A percentile compares a stretch with the other conserved stretches of the same genome.
phyloP scores from a whole-genome alignment of 1,139 yeast genomes.

The Kodamaea fungicola region DNA sequence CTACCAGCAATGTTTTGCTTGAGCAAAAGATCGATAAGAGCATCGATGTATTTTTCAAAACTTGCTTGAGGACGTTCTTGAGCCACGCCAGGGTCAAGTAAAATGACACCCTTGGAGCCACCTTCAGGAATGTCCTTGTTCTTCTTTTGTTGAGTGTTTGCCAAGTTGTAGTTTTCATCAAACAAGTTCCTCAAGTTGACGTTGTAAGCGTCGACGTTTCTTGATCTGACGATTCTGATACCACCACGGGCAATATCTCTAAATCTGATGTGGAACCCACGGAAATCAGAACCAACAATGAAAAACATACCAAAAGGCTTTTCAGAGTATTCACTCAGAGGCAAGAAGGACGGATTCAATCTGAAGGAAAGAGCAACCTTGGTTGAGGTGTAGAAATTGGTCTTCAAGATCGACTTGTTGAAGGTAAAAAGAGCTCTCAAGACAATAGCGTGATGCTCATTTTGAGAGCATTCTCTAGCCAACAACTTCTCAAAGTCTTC shows the following conservation, averaged over 20 bases:
- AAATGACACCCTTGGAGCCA: slow-evolving; percentile 95
- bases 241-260: slow-evolving; percentile 99
- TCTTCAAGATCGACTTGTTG: slow-evolving; percentile 84
- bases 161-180: slow-evolving; percentile 95
- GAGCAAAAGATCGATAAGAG: slow-evolving; percentile 82
- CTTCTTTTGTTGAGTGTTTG: slow-evolving; percentile 93
- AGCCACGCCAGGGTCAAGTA: slow-evolving; percentile 76
- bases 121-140: slow-evolving; percentile 99
- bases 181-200: slow-evolving; percentile 84
- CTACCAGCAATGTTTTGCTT: slow-evolving; percentile 71
- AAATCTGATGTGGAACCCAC: slow-evolving; percentile 96
- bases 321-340: slow-evolving; percentile 82
- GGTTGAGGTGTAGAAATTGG: slow-evolving; percentile 90
- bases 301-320: slow-evolving; percentile 93
- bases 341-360: slow-evolving; percentile 81
- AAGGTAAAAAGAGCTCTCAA: slow-evolving; percentile 79
- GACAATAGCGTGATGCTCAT: slow-evolving; percentile 75
- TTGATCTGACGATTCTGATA: slow-evolving; percentile 88
- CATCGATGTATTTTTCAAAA: slow-evolving; percentile 88
- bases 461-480: slow-evolving; percentile 72
- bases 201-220: slow-evolving; percentile 81
- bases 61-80: slow-evolving; percentile 83
- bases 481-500: slow-evolving; percentile 71
- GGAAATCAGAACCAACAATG: slow-evolving; percentile 92
- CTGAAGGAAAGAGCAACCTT: slow-evolving; percentile 95